phyloP scores from a whole-genome alignment of 2,329 filamentous ascomycete species.

The Cladosporium oxysporum region DNA sequence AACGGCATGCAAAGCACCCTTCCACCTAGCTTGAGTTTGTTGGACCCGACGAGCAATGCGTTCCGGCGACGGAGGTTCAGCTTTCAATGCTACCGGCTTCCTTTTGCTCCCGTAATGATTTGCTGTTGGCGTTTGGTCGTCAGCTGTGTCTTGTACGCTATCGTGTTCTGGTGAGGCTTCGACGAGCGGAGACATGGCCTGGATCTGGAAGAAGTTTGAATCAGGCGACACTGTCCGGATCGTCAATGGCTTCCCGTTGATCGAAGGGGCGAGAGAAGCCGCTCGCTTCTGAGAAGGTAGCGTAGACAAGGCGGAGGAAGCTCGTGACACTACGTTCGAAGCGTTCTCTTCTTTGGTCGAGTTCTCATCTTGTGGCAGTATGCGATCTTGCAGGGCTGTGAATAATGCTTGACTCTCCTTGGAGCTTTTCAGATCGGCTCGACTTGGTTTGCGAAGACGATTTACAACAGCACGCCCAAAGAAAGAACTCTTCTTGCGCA shows the following conservation, averaged over 20 bases:
- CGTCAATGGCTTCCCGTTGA: conserved; percentile 24
- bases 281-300: conserved; percentile 28
- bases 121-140: background rate
- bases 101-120: background rate
- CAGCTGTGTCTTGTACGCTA: background rate
- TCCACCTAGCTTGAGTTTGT: conserved; percentile 45
- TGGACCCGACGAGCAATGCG: conserved; percentile 43
- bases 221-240: conserved; percentile 34
- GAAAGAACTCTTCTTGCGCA: conserved; percentile 36
- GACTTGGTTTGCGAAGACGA: conserved; percentile 33
- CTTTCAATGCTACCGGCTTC: conserved; percentile 21
- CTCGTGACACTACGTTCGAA: conserved; percentile 42
- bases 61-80: conserved; percentile 39
- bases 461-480: conserved; percentile 34
- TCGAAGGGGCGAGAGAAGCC: conserved; percentile 4
- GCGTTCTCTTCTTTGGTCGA: background rate
- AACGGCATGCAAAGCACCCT: conserved; percentile 40
- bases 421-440: conserved; percentile 31
- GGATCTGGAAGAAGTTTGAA: conserved; percentile 20
- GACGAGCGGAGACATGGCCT: conserved; percentile 30
- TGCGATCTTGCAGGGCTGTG: conserved; percentile 55
- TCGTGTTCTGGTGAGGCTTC: conserved; percentile 24
- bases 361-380: conserved; percentile 42
- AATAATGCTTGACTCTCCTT: conserved; percentile 63
- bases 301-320: conserved; percentile 21